These are phyloP conservation scores for Torrubiella hemipterigena DNA, from an alignment of 2,329 filamentous ascomycete genomes.

Conservation along the genomic window DNA sequence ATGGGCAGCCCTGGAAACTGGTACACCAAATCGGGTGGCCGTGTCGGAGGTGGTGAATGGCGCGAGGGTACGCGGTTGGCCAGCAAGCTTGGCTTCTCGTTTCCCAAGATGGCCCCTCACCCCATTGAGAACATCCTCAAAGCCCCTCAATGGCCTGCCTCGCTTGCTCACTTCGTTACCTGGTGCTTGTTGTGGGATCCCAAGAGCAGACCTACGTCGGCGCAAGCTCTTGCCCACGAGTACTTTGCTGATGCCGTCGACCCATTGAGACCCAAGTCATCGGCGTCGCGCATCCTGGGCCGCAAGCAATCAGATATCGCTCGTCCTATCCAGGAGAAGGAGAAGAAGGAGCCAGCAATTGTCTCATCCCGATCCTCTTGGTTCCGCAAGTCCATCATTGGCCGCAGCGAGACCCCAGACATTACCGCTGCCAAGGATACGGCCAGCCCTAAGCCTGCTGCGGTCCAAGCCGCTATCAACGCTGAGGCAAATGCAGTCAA, in stretches of 20 bases:
- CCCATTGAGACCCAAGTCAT: constrained; percentile 83
- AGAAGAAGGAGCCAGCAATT: constrained; percentile 39
- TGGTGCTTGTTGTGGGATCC: constrained; percentile 99
- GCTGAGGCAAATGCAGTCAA: constrained; percentile 30
- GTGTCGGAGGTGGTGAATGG: constrained; percentile 94
- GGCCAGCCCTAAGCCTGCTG: constrained; percentile 29
- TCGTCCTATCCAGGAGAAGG: constrained; percentile 59
- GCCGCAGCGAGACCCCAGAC: constrained; percentile 58
- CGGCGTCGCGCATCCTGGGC: constrained; percentile 69
- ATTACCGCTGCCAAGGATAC: constrained; percentile 40
- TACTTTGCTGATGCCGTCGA: constrained; percentile 91
- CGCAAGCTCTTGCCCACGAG: constrained; percentile 88
- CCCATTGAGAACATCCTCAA: constrained; percentile 90
- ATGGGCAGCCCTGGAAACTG: constrained; percentile 98
- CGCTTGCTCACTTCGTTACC: constrained; percentile 85
- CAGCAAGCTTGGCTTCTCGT: constrained; percentile 94
- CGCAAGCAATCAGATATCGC: constrained; percentile 82
- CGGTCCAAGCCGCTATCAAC: constrained; percentile 26
- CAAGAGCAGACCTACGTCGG: constrained; percentile 78
- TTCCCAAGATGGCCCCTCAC: constrained; percentile 98
- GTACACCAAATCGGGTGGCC: constrained; percentile 82
- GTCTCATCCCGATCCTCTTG: constrained; percentile 80
- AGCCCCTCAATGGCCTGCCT: constrained; percentile 79
- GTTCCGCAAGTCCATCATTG: constrained; percentile 92
- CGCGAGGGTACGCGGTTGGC: constrained; percentile 86